Conservation (phyloP, 192 early-diverging fungal species). For the Lunasporangiospora selenospora region DNA sequence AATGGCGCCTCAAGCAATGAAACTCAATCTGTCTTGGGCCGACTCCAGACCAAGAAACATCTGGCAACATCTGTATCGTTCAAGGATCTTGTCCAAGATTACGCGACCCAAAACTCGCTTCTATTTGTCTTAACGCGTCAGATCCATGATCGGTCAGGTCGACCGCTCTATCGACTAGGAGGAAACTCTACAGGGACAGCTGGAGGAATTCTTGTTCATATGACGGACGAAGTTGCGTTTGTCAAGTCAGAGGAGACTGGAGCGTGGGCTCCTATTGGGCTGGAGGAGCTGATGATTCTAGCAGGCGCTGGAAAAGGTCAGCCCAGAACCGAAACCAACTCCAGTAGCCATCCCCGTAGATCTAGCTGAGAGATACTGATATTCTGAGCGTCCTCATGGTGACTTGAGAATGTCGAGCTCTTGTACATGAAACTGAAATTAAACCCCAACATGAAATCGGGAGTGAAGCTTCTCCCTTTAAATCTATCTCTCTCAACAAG, state of each 20-base stretch:
- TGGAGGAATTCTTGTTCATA: constrained; percentile 61
- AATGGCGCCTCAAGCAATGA: constrained; percentile 15
- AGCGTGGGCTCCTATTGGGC: constrained; percentile 58
- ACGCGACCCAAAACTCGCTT: constrained; percentile 59
- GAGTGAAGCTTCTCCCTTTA: too few relatives aligned
- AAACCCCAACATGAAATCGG: too few relatives aligned
- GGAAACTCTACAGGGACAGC: constrained; percentile 45
- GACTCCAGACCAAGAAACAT: constrained; percentile 38
- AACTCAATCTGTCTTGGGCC: constrained; percentile 13
- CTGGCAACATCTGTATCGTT: constrained; percentile 51
- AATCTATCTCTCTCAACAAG: too few relatives aligned
- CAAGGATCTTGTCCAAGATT: constrained; percentile 63
- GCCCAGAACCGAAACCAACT: too few relatives aligned
- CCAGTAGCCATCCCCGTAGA: too few relatives aligned
- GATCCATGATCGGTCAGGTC: constrained; percentile 59
- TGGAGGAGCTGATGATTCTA: constrained; percentile 60
- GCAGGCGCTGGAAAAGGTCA: constrained; percentile 29
- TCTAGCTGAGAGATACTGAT: too few relatives aligned
- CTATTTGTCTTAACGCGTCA: constrained; percentile 61
- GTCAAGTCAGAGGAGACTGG: constrained; percentile 54
- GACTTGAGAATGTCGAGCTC: too few relatives aligned
- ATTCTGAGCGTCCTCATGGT: too few relatives aligned
- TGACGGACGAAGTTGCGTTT: constrained; percentile 72
- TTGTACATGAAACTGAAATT: too few relatives aligned
- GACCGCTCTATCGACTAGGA: constrained; percentile 63